phyloP scores from a whole-genome alignment of 2,329 filamentous ascomycete species.

The Sordariomycetes sp. region DNA sequence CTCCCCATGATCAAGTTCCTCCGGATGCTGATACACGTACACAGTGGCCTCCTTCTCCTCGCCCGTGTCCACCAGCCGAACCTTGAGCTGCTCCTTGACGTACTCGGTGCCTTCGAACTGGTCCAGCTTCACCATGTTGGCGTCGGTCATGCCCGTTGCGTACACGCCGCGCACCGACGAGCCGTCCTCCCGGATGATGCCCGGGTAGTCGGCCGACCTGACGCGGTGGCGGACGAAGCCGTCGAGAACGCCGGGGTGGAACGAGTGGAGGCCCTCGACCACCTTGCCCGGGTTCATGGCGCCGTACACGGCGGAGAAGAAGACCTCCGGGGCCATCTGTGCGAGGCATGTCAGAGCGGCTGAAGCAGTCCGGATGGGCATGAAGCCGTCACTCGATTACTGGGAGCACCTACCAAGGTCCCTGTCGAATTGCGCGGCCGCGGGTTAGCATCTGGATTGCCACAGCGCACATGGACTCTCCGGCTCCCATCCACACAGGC shows the following conservation, averaged over 20 bases:
- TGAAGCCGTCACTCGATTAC: not conserved
- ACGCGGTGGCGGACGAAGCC: slow-evolving; percentile 64
- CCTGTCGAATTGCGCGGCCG: slow-evolving; percentile 10
- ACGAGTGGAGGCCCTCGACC: slow-evolving; percentile 44
- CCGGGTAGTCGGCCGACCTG: slow-evolving; percentile 65
- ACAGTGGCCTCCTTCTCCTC: slow-evolving; percentile 44
- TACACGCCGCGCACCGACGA: slow-evolving; percentile 63
- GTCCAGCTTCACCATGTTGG: slow-evolving; percentile 67
- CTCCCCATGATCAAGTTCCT: slow-evolving; percentile 56
- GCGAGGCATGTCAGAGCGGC: slow-evolving; percentile 11
- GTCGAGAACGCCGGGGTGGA: slow-evolving; percentile 67
- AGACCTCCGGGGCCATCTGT: slow-evolving; percentile 74
- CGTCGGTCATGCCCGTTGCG: slow-evolving; percentile 67
- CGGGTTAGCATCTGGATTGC: slow-evolving; percentile 1
- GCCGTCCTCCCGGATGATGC: slow-evolving; percentile 47
- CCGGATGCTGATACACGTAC: slow-evolving; percentile 50
- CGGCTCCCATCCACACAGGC: too few species aligned
- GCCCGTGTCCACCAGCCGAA: slow-evolving; percentile 38
- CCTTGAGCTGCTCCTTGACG: slow-evolving; percentile 38
- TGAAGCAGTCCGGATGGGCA: too few species aligned
- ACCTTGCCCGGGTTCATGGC: slow-evolving; percentile 33
- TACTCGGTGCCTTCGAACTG: slow-evolving; percentile 76
- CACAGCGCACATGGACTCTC: not conserved
- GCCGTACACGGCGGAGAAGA: slow-evolving; percentile 75
- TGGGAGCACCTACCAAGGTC: slow-evolving; percentile 20